Evolutionary conservation across 2,329 filamentous ascomycete species (phyloP), one percentile per base, ranked within the genome.

Genomic region (Clarireedia monteithiana): DNA sequence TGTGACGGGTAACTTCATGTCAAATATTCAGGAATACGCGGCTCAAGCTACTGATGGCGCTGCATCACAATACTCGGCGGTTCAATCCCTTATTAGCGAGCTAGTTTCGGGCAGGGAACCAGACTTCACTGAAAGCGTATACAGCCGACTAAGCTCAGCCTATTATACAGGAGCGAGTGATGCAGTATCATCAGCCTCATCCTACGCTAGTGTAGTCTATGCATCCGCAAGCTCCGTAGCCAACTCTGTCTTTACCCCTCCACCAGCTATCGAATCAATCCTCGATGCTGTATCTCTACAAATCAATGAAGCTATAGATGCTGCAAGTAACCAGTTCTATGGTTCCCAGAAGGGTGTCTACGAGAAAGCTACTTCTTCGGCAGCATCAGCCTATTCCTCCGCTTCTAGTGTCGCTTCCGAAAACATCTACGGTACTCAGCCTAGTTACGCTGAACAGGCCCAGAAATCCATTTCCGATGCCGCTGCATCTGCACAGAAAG

Each of bases 101-200:
- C 75, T 95, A 1, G 76, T 95, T 14, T 73, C 79, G 42, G 90
- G 88, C 53, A 89, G 86, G 69, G 89, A 95, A 67, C 85, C 88
- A 0, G 83, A 84, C 14, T 95, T 90, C 65, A 91, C 86, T 0
- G 88, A 95, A 66, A 91, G 87, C 58, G 86, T 92, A 3, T 83
- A 90, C 71, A 82, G 76, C 52, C 81, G 86, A 51, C 77, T 95
- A 12, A 81, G 82, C 55, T 84, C 80, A 3, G 87, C 83, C 0
- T 94, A 92, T 66, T 81, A 83, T 24, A 88, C 84, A 0, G 86
- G 83, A 1, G 73, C 80, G 2, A 56, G 63, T 55, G 54, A 66
- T 14, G 69, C 69, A 3, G 62, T 66, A 5, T 75, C 77, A 0
- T 78, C 77, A 4, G 78, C 75, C 23, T 80, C 74, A 9, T 81